Percentiles rank a stretch among this genome's conserved stretches.
phyloP scores from a whole-genome alignment of 495 filamentous ascomycete species.

The Aspergillus conjunctus region DNA sequence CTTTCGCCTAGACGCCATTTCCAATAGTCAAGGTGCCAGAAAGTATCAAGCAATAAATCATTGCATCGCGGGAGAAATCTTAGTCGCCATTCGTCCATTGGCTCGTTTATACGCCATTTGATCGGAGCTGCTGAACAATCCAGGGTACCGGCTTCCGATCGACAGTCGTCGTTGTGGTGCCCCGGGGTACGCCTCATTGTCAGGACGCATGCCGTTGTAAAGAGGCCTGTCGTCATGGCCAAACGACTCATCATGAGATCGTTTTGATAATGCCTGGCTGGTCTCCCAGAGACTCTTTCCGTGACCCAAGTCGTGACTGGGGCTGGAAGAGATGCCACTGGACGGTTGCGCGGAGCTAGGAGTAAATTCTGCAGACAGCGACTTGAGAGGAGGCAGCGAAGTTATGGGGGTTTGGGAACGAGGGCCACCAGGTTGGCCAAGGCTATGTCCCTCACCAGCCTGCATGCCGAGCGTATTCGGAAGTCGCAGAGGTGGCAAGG shows the following conservation, averaged over 20 bases:
- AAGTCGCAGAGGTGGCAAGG: slow-evolving; percentile 36
- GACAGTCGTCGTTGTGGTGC: slow-evolving; percentile 32
- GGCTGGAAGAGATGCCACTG: slow-evolving; percentile 29
- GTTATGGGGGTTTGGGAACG: slow-evolving; percentile 34
- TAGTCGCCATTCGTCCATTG: slow-evolving; percentile 42
- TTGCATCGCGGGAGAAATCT: slow-evolving; percentile 29
- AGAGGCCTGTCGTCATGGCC: slow-evolving; percentile 46
- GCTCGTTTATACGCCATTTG: slow-evolving; percentile 57
- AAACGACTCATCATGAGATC: slow-evolving; percentile 47
- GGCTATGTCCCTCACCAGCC: slow-evolving; percentile 26
- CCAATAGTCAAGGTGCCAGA: slow-evolving; percentile 16
- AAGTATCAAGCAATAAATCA: slow-evolving; percentile 14
- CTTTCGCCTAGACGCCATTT: slow-evolving; percentile 24
- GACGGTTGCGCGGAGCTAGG: slow-evolving; percentile 29
- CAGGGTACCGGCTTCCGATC: slow-evolving; percentile 29
- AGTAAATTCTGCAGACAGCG: slow-evolving; percentile 29
- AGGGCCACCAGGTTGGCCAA: slow-evolving; percentile 25
- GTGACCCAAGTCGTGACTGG: slow-evolving; percentile 30
- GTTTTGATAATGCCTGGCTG: slow-evolving; percentile 34
- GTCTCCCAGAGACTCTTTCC: slow-evolving; percentile 41
- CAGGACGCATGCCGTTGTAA: slow-evolving; percentile 55
- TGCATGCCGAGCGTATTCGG: slow-evolving; percentile 23
- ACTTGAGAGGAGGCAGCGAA: slow-evolving; percentile 30
- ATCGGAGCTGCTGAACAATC: slow-evolving; percentile 38
- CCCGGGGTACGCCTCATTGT: slow-evolving; percentile 35